Percentiles rank a stretch among this genome's conserved stretches.
These are phyloP conservation scores for Penicillium sp. DNA, from an alignment of 2,329 filamentous ascomycete species.

Conservation along the genomic window DNA sequence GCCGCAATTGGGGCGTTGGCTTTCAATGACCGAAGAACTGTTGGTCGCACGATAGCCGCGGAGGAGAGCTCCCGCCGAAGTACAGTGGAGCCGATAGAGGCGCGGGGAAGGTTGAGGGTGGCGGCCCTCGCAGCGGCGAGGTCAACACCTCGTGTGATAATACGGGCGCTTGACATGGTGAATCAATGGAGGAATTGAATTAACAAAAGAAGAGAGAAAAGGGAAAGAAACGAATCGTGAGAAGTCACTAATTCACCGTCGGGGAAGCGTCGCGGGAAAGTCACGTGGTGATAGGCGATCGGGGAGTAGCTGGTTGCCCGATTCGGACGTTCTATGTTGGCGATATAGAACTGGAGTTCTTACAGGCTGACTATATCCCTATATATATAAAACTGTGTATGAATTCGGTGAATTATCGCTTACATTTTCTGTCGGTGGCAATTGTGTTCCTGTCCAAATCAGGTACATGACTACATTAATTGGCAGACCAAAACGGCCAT, in stretches of 20 bases:
- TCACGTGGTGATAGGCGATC: slow-evolving; percentile 40
- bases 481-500: background rate
- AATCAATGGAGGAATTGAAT: slow-evolving; percentile 17
- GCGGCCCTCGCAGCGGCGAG: slow-evolving; percentile 29
- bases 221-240: slow-evolving; percentile 11
- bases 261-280: slow-evolving; percentile 33
- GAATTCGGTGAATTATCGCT: rapidly evolving
- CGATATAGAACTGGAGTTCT: background rate
- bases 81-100: slow-evolving; percentile 33
- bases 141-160: slow-evolving; percentile 31
- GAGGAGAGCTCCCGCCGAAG: slow-evolving; percentile 31
- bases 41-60: slow-evolving; percentile 27
- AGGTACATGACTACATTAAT: background rate
- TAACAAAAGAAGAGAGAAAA: slow-evolving; percentile 11
- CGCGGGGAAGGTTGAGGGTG: slow-evolving; percentile 25
- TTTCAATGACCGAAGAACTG: slow-evolving; percentile 13
- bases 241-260: slow-evolving; percentile 16
- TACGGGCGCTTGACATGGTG: slow-evolving; percentile 31
- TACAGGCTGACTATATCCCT: background rate
- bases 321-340: slow-evolving; percentile 1
- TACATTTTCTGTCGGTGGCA: too few species aligned
- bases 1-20: slow-evolving; percentile 12
- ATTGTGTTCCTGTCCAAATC: background rate
- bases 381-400: too few species aligned
- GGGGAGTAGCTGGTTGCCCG: slow-evolving; percentile 18